phyloP scores from a whole-genome alignment of 345 rosid genomes.

The Gossypium bickii region DNA sequence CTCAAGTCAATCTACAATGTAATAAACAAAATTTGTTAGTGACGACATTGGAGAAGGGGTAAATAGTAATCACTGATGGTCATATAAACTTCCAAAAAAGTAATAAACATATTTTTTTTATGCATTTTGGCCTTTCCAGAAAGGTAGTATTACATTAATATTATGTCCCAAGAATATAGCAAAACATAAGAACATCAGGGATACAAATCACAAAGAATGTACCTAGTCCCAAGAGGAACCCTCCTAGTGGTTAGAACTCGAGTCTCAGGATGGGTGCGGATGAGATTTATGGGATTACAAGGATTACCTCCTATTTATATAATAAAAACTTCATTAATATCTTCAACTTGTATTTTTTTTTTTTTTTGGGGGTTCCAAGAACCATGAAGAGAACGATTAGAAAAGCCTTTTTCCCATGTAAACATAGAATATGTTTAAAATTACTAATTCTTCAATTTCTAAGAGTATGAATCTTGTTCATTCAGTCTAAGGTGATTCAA shows the following conservation, averaged over 20 bases:
- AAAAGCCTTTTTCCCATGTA: not conserved
- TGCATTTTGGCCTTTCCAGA: not conserved
- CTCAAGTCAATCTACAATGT: conserved; percentile 79
- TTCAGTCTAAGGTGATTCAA: not conserved
- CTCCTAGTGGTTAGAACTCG: not conserved
- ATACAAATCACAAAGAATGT: not conserved
- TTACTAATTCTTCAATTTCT: not conserved
- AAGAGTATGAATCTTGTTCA: not conserved
- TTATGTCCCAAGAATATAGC: not conserved
- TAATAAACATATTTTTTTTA: not conserved
- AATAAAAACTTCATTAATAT: not conserved
- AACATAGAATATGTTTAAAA: not conserved
- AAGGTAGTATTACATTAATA: not conserved
- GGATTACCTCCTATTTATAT: not conserved
- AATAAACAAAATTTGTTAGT: conserved; percentile 7
- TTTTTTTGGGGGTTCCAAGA: not conserved
- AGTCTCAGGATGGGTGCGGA: not conserved
- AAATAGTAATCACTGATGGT: not conserved
- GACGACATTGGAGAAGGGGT: not conserved
- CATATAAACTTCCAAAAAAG: not conserved
- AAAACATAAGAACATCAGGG: not conserved
- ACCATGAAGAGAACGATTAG: not conserved
- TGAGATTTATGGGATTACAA: not conserved
- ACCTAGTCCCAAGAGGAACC: not conserved
- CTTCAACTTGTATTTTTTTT: not conserved